These are phyloP conservation scores for Colletotrichum destructivum DNA, from an alignment of 2,329 filamentous ascomycete species.

Conservation along the genomic window DNA sequence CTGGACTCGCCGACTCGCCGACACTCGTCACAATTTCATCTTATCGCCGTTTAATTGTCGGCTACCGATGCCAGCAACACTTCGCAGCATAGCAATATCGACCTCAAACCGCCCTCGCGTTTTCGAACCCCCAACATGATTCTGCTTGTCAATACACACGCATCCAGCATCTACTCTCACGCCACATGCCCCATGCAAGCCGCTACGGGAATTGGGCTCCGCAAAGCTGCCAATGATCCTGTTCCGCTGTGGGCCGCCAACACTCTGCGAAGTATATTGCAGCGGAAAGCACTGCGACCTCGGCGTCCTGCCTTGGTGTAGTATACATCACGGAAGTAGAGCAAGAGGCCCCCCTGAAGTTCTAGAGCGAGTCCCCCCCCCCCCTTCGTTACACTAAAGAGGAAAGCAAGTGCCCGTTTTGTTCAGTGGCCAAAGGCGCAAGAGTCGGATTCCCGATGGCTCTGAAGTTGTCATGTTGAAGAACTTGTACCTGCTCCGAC, in stretches of 20 bases:
- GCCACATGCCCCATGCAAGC: not conserved
- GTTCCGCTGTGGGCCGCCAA: slow-evolving; percentile 14
- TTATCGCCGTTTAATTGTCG: slow-evolving; percentile 20
- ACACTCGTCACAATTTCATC: slow-evolving; percentile 3
- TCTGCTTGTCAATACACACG: slow-evolving; percentile 8
- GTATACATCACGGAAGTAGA: slow-evolving; percentile 13
- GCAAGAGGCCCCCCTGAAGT: not conserved
- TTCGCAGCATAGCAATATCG: slow-evolving; percentile 30
- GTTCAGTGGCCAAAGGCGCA: not conserved
- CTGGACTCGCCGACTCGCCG: slow-evolving; percentile 4
- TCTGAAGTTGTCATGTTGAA: not conserved
- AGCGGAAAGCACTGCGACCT: slow-evolving; percentile 2
- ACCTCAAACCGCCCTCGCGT: slow-evolving; percentile 6
- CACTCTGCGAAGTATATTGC: too few relatives aligned
- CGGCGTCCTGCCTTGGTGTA: slow-evolving; percentile 20
- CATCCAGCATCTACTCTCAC: not conserved
- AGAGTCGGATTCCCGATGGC: not conserved
- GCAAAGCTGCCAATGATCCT: slow-evolving; percentile 27
- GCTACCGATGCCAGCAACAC: slow-evolving; percentile 31
- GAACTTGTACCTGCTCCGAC: not conserved
- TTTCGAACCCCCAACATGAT: slow-evolving; percentile 6
- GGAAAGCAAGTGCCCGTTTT: not conserved
- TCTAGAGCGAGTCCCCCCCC: slow-evolving; percentile 1
- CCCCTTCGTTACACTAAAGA: not conserved
- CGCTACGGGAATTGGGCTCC: slow-evolving; percentile 18